Percentiles rank a stretch among this genome's conserved stretches.
Conservation (phyloP, 179 eudicot genomes). For the Kewa caespitosa region DNA sequence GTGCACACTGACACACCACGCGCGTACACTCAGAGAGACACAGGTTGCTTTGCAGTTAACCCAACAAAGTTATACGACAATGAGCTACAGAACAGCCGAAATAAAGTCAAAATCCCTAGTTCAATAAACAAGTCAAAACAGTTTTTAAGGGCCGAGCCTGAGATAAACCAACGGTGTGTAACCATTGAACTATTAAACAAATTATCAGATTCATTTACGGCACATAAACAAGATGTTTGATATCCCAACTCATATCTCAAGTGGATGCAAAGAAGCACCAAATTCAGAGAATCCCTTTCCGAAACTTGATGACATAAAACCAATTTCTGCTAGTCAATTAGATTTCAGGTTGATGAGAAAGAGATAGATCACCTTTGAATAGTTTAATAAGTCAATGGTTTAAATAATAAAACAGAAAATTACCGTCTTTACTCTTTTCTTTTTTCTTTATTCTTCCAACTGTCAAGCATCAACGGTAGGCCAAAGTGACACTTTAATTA, state of each 20-base stretch:
- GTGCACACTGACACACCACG: no score
- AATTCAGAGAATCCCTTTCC: not conserved
- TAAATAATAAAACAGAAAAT: not conserved
- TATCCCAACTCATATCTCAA: not conserved
- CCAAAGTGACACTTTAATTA: not conserved
- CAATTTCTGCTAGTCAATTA: not conserved
- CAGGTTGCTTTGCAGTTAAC: not conserved
- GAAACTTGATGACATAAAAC: not conserved
- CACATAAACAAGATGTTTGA: no score
- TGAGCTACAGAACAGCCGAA: no score
- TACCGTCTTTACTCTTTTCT: not conserved
- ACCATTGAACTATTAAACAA: no score
- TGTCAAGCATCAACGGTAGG: not conserved
- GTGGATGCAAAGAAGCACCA: not conserved
- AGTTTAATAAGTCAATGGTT: not conserved
- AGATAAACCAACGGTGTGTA: no score
- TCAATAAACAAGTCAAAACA: no score
- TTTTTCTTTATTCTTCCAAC: not conserved
- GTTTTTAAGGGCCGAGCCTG: not conserved
- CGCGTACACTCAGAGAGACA: no score
- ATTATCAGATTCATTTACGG: no score
- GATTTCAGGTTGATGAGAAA: not conserved
- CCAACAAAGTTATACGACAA: no score
- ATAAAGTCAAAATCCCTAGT: no score
- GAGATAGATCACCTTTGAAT: not conserved